Base-by-base conservation (phyloP, 139 green algal species). In the Pleodorina starrii region DNA sequence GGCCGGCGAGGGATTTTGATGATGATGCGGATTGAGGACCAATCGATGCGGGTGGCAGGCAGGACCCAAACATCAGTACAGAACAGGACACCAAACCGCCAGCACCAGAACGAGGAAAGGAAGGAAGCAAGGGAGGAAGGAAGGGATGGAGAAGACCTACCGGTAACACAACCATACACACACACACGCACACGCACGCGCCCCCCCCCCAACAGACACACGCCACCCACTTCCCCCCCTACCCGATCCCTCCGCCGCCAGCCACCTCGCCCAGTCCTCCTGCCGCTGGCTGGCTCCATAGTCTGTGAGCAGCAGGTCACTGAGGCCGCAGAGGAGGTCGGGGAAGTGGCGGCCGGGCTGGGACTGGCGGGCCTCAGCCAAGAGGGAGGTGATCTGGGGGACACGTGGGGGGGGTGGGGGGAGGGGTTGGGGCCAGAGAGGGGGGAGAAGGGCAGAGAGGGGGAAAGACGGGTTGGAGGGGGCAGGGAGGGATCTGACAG, bases 191-290 rank as follows among this genome's bases (percentile, higher is more conserved):
- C 16, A 71, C 59, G 16, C 21, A 11, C 11, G 27, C 11, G 63
- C 35, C 63, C 36, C 69, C 54, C 9, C 9, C 54, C 25, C 54
- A 66, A 66, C 54, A 66, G 9, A n/a, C n/a, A n/a, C n/a, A n/a
- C n/a, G n/a, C n/a, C n/a, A n/a, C n/a, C n/a, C 54, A 66, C 54
- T 66, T 40, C 21, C 0, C 40, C 0, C 72, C 43, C 77, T n/a
- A 84, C 77, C 77, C 35, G 77, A 17, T 23, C 77, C 77, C 50
- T 84, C 77, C n/a, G 50, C 32, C 77, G 77, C 50, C 48, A 84
- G 50, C 35, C 71, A 48, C 77, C 38, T 16, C 5, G 50, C 50
- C 77, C 77, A 84, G 11, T 69, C 50, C 32, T 48, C 77, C 77
- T 48, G 50, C n/a, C 50, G 77, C 17, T 16, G 36, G 3, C 10